Percentiles rank a stretch among this genome's conserved stretches.
These are phyloP conservation scores for Leishmania amazonensis DNA, from an alignment of 208 protist species.

Conservation along the genomic window DNA sequence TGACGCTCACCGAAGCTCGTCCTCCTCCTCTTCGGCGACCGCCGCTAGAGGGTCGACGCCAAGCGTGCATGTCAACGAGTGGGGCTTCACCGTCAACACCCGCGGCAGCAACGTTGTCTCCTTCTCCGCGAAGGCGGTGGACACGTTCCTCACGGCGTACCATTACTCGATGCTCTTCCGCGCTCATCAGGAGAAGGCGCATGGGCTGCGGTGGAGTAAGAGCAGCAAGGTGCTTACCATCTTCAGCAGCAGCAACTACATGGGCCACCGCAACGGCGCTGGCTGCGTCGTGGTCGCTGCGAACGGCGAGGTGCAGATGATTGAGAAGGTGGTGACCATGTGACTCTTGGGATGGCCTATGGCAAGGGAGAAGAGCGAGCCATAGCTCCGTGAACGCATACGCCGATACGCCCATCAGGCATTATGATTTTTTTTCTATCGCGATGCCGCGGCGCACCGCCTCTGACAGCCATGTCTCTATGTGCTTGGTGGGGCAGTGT, in stretches of 20 bases:
- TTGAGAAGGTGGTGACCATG: constrained; percentile 60
- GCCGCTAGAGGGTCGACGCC: neutral
- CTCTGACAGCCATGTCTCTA: neutral
- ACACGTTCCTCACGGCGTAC: constrained; percentile 66
- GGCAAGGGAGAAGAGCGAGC: neutral
- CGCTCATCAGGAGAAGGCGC: constrained; percentile 80
- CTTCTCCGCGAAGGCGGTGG: constrained; percentile 70
- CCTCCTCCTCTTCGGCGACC: neutral
- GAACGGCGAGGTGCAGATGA: constrained; percentile 68
- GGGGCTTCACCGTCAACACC: constrained; percentile 67
- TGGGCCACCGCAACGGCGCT: constrained; percentile 77
- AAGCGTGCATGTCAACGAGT: constrained; percentile 48
- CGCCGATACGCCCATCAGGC: neutral
- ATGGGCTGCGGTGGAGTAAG: constrained; percentile 74
- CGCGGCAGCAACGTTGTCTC: constrained; percentile 65
- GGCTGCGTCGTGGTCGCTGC: constrained; percentile 63
- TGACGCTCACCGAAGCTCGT: neutral
- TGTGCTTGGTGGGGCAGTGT: neutral
- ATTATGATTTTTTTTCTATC: neutral
- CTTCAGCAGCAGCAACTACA: constrained; percentile 85
- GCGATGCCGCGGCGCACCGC: neutral
- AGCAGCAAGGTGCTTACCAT: constrained; percentile 80
- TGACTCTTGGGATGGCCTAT: neutral
- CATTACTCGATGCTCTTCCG: constrained; percentile 77
- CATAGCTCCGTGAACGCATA: no score